These are phyloP conservation scores for Cenchrus fungigraminus DNA, from an alignment of 176 grass and related monocot species.

Conservation along the genomic window DNA sequence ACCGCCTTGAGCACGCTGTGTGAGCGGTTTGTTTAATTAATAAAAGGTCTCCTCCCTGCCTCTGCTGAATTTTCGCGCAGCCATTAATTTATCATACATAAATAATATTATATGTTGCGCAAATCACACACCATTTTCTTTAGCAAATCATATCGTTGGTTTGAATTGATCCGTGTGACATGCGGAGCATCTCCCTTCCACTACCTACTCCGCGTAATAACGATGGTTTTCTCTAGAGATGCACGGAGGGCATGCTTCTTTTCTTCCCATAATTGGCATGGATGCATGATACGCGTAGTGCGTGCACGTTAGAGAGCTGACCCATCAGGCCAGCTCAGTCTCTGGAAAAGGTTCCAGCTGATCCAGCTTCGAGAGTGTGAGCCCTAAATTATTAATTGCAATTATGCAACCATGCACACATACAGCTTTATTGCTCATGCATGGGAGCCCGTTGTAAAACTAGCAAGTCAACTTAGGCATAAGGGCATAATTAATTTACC, in stretches of 20 bases:
- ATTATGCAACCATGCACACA: background rate
- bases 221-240: background rate
- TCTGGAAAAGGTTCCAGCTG: background rate
- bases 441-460: background rate
- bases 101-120: background rate
- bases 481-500: background rate
- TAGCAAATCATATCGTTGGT: background rate
- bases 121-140: slow-evolving; percentile 1
- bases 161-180: background rate
- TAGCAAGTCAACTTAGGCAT: background rate
- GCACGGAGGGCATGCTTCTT: slow-evolving; percentile 8
- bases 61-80: background rate
- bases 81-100: background rate
- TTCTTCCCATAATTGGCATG: background rate
- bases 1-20: background rate
- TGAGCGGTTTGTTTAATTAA: background rate
- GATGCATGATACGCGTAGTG: background rate
- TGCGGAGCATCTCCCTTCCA: background rate
- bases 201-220: background rate
- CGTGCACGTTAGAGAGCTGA: slow-evolving; percentile 30
- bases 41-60: background rate
- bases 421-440: background rate
- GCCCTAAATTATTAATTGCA: background rate
- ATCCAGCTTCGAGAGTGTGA: background rate
- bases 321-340: background rate